Conservation (phyloP, 2,329 filamentous ascomycete species). For the Alternaria incomplexa region DNA sequence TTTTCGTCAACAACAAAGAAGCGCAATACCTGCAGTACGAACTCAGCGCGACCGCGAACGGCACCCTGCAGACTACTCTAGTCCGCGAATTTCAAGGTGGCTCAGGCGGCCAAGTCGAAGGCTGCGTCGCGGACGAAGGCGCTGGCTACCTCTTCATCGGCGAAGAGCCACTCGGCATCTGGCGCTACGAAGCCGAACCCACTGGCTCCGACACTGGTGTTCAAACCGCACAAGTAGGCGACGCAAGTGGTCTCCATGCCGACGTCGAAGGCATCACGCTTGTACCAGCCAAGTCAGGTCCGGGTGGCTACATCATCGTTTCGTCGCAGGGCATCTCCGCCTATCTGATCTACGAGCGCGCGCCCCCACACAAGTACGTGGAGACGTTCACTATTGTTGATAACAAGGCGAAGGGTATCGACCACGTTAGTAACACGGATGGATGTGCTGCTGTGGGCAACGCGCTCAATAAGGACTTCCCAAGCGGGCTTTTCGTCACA, state of each 20-base stretch:
- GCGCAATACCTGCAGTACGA: conserved; percentile 63
- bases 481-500: conserved; percentile 55
- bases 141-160: conserved; percentile 60
- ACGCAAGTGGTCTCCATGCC: conserved; percentile 55
- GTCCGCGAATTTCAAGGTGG: conserved; percentile 61
- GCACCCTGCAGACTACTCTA: conserved; percentile 54
- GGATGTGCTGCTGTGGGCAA: conserved; percentile 57
- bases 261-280: conserved; percentile 63
- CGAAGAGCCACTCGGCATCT: conserved; percentile 60
- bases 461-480: conserved; percentile 48
- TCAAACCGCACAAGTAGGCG: conserved; percentile 52
- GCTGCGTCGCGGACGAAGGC: conserved; percentile 60
- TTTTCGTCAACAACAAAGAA: conserved; percentile 63
- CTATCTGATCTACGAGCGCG: conserved; percentile 59
- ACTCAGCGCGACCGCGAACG: conserved; percentile 49
- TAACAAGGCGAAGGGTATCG: conserved; percentile 52
- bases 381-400: conserved; percentile 57
- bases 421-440: conserved; percentile 62
- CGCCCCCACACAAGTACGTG: conserved; percentile 58
- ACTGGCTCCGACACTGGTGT: conserved; percentile 46
- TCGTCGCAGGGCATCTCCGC: conserved; percentile 61
- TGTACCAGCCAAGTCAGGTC: conserved; percentile 53
- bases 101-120: conserved; percentile 61
- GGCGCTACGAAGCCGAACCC: conserved; percentile 61
- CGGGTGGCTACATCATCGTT: conserved; percentile 59